phyloP scores from a whole-genome alignment of 2,329 filamentous ascomycete species.

The Neopestalotiopsis sp. region DNA sequence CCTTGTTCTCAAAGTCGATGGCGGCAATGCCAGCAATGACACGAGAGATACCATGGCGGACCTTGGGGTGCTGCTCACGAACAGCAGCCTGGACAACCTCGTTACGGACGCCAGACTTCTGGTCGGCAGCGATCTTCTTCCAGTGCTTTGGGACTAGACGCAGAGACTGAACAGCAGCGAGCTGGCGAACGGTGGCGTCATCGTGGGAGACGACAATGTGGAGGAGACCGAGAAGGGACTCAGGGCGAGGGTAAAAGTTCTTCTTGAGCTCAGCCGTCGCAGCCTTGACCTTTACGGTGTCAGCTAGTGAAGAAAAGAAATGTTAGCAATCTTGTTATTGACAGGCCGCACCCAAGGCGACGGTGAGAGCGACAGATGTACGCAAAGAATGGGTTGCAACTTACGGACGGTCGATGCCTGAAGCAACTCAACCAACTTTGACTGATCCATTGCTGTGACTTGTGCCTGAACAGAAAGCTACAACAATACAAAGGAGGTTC shows the following conservation, averaged over 20 bases:
- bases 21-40: slow-evolving; percentile 87
- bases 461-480: slow-evolving; percentile 5
- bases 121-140: slow-evolving; percentile 71
- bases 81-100: slow-evolving; percentile 85
- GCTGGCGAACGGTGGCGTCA: slow-evolving; percentile 76
- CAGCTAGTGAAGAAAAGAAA: slow-evolving; percentile 59
- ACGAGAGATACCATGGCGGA: slow-evolving; percentile 85
- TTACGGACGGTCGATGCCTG: slow-evolving; percentile 86
- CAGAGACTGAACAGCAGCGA: slow-evolving; percentile 88
- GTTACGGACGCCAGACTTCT: slow-evolving; percentile 81
- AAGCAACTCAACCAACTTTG: slow-evolving; percentile 84
- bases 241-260: slow-evolving; percentile 86
- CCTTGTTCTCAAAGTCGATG: slow-evolving; percentile 83
- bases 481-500: slow-evolving; percentile 14
- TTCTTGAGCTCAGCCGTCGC: slow-evolving; percentile 91
- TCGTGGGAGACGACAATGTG: slow-evolving; percentile 85
- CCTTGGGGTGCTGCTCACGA: slow-evolving; percentile 75
- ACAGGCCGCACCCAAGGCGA: background rate
- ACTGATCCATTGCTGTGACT: slow-evolving; percentile 70
- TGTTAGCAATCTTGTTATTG: slow-evolving; percentile 38
- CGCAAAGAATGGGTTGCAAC: slow-evolving; percentile 40
- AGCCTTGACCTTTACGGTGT: slow-evolving; percentile 87
- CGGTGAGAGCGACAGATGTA: slow-evolving; percentile 3
- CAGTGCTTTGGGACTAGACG: slow-evolving; percentile 87
- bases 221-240: slow-evolving; percentile 83